Percentiles rank a stretch among this genome's conserved stretches.
These are phyloP conservation scores for Hydrangea macrophylla DNA, from an alignment of 148 eudicot species.

Conservation along the genomic window DNA sequence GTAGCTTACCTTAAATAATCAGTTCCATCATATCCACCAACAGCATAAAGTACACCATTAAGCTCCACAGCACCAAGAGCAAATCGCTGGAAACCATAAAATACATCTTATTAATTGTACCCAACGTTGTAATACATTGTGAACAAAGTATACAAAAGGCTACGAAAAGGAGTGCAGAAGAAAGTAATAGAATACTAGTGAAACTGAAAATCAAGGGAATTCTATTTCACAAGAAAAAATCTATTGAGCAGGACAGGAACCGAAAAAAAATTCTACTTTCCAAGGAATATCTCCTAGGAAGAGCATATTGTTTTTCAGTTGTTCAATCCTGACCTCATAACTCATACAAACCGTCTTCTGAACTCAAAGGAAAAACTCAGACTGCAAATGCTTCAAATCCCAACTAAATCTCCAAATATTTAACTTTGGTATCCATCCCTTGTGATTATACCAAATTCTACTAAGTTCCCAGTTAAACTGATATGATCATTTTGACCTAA, in stretches of 20 bases:
- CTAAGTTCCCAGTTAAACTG: slow-evolving; percentile 3
- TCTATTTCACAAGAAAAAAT: too few species aligned
- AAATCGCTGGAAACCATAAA: slow-evolving; percentile 53
- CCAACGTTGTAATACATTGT: too few species aligned
- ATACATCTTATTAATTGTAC: neutral
- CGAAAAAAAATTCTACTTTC: neutral
- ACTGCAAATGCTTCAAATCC: too few species aligned
- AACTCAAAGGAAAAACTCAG: too few species aligned
- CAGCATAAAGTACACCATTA: slow-evolving; percentile 70
- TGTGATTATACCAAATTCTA: neutral
- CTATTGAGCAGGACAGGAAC: too few species aligned
- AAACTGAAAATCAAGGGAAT: neutral
- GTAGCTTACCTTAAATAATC: slow-evolving; percentile 58
- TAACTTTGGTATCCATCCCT: too few species aligned
- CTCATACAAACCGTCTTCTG: too few species aligned
- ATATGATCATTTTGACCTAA: neutral
- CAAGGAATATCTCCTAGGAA: neutral
- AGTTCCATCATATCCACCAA: slow-evolving; percentile 76
- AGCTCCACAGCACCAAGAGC: slow-evolving; percentile 71
- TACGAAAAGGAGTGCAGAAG: neutral
- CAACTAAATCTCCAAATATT: too few species aligned
- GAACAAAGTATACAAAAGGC: neutral
- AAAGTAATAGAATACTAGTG: neutral
- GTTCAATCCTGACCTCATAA: neutral
- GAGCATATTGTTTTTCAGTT: neutral